These are phyloP conservation scores for Parmales sp. DNA, from an alignment of 108 stramenopile genomes.

Conservation along the genomic window DNA sequence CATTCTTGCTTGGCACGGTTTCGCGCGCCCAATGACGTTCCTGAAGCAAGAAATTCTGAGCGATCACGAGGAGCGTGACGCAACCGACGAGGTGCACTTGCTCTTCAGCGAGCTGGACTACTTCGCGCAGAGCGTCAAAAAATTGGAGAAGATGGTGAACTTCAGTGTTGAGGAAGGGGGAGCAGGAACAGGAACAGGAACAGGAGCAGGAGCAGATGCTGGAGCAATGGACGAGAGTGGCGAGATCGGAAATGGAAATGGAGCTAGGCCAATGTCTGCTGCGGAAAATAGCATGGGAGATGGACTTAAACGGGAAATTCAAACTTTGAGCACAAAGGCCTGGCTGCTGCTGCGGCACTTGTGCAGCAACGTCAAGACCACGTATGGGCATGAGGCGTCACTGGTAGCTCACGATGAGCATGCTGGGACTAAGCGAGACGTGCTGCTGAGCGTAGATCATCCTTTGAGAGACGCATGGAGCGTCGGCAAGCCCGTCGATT, in stretches of 20 bases:
- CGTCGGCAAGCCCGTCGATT: no score
- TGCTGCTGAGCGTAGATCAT: neutral
- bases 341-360: neutral
- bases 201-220: neutral
- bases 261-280: neutral
- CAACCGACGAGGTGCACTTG: neutral
- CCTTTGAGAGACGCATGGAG: neutral
- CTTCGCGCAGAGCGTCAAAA: neutral
- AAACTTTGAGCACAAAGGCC: neutral
- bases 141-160: neutral
- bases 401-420: neutral
- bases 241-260: neutral
- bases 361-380: neutral
- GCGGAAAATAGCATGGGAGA: neutral
- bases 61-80: neutral
- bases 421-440: neutral
- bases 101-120: neutral
- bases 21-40: neutral
- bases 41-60: neutral
- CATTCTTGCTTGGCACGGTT: neutral
- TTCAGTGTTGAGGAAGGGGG: neutral
- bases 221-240: neutral
- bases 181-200: no score
- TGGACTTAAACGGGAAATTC: neutral
- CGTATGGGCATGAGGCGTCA: neutral